phyloP scores from a whole-genome alignment of 2,329 filamentous ascomycete genomes.

The Neonectria magnoliae region DNA sequence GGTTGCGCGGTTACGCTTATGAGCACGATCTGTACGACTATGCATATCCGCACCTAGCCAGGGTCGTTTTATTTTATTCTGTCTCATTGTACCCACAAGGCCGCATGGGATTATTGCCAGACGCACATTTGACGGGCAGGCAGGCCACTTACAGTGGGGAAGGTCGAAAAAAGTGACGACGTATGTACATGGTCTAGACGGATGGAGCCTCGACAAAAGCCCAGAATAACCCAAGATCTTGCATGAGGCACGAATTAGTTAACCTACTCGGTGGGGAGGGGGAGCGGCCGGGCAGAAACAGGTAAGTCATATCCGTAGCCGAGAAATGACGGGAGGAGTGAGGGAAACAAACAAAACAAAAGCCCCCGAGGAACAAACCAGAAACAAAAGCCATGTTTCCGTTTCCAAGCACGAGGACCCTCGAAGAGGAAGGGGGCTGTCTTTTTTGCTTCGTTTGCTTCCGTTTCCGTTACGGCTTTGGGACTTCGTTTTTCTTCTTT shows the following conservation, averaged over 20 bases:
- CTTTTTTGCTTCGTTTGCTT: not conserved
- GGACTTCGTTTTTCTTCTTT: not conserved
- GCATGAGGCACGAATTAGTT: not conserved
- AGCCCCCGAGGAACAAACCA: not conserved
- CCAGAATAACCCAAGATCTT: not conserved
- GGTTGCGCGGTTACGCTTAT: constrained; percentile 20
- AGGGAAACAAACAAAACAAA: not conserved
- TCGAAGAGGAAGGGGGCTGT: not conserved
- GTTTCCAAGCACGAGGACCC: not conserved
- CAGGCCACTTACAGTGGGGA: constrained; percentile 3
- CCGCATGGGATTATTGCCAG: constrained; percentile 18
- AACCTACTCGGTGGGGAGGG: not conserved
- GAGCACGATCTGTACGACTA: not conserved
- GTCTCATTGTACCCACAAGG: constrained; percentile 4
- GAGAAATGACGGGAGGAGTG: not conserved
- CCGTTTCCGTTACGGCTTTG: not conserved
- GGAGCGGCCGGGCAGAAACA: not conserved
- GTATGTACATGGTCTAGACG: not conserved
- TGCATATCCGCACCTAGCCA: constrained; percentile 5
- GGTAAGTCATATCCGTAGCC: not conserved
- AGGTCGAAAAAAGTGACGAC: not conserved
- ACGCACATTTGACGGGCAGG: constrained; percentile 8
- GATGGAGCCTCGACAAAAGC: not conserved
- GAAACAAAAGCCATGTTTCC: not conserved
- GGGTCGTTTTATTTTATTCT: not conserved